A percentile compares a stretch with the other conserved stretches of the same genome.
Evolutionary conservation across 2,329 filamentous ascomycete genomes (phyloP).

Genomic region (Proliferodiscus dingleyae): DNA sequence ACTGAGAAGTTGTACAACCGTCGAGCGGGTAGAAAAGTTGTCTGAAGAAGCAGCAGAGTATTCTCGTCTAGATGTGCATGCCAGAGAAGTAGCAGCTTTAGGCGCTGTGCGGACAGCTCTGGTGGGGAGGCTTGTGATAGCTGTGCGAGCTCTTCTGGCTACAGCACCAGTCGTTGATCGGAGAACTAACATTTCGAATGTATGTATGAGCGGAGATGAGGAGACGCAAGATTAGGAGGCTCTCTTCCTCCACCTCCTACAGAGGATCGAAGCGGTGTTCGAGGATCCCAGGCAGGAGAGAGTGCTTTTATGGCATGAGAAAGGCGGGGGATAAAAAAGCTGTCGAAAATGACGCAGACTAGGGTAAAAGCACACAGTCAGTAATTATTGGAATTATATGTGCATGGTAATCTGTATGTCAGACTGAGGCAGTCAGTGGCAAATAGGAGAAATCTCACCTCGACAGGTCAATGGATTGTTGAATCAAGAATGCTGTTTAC

Average conservation of each 20-base stretch:
- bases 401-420: neutral
- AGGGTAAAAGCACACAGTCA: constrained; percentile 1
- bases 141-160: constrained; percentile 28
- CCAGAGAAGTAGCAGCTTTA: constrained; percentile 24
- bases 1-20: constrained; percentile 85
- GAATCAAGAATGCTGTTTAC: neutral
- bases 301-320: constrained; percentile 24
- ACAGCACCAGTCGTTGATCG: constrained; percentile 28
- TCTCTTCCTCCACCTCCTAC: constrained; percentile 25
- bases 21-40: constrained; percentile 56
- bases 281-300: constrained; percentile 23
- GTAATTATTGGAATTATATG: neutral
- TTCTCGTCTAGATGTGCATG: constrained; percentile 23
- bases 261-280: constrained; percentile 22
- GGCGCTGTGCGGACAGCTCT: constrained; percentile 23
- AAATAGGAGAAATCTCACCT: constrained; percentile 12
- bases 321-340: constrained; percentile 21
- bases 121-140: constrained; percentile 22
- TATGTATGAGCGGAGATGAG: constrained; percentile 21
- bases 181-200: constrained; percentile 30
- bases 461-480: constrained; percentile 12
- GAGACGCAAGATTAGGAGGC: constrained; percentile 4
- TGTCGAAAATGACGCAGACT: constrained; percentile 25
- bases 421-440: neutral
- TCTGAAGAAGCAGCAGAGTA: constrained; percentile 29